Conservation (phyloP, 1,284 basidiomycete species). For the Vanrija humicola region DNA sequence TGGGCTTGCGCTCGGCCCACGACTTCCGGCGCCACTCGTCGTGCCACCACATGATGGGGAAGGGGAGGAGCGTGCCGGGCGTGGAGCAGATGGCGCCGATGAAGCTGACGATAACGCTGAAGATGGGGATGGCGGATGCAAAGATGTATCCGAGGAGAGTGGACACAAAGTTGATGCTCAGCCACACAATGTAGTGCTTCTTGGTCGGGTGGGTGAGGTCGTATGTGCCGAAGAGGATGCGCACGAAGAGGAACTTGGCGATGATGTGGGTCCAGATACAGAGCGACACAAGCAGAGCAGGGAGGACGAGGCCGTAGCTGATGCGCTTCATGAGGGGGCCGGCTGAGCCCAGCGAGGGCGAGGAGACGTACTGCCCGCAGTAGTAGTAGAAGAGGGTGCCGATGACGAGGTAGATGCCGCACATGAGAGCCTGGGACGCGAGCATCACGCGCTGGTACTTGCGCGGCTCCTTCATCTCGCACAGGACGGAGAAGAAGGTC, state of each 20-base stretch:
- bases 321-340: conserved; percentile 12
- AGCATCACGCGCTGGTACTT: conserved; percentile 4
- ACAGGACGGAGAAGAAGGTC: background rate
- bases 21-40: background rate
- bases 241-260: conserved; percentile 61
- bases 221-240: conserved; percentile 55
- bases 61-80: background rate
- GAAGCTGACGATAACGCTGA: background rate
- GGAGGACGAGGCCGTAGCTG: conserved; percentile 29
- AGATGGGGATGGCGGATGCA: conserved; percentile 7
- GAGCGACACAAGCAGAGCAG: conserved; percentile 2
- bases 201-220: conserved; percentile 59
- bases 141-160: conserved; percentile 27
- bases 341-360: conserved; percentile 12
- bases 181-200: conserved; percentile 59
- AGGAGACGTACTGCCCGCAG: conserved; percentile 20
- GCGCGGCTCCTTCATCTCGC: background rate
- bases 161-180: conserved; percentile 41
- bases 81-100: background rate
- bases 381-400: conserved; percentile 9
- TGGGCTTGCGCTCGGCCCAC: conserved; percentile 15
- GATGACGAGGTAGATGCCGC: conserved; percentile 1
- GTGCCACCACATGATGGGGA: background rate
- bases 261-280: conserved; percentile 28
- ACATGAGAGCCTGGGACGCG: conserved; percentile 21